Evolutionary conservation across 2,329 filamentous ascomycete genomes (phyloP), one percentile per base, ranked within the genome.

Genomic region (Septoria linicola): DNA sequence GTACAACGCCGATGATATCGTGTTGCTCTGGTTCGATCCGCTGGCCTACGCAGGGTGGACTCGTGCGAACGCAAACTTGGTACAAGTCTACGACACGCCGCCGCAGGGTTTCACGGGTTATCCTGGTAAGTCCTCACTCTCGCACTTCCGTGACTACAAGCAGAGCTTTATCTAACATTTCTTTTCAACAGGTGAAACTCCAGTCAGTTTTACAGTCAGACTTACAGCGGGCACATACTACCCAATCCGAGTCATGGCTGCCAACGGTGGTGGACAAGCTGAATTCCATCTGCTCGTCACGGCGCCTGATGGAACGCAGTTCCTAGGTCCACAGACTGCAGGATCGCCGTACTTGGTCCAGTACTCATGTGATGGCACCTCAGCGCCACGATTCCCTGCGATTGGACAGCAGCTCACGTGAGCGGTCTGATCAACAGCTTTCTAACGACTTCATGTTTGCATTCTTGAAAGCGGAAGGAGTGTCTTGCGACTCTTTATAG

Each of bases 1-100:
- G 7, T 52, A 50, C 2, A 40, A 46, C 8, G 49, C 54, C n/a
- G 63, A 65, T 20, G 62, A 65, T 21, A 57, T 63, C 17, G 53
- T 55, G 1, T 41, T 64, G 2, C 32, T 64, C 14, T 65, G 62
- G 63, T 19, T 65, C 8, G 62, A 61, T 5, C 11, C 51, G 14
- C 55, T 54, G 13, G 62, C 61, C 1, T 53, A 60, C 32, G 50
- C 48, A 1, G 62, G 62, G 6, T 63, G 57, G 54, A 61, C 47
- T 3, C 40, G 55, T 8, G 27, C 53, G 6, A 58, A 58, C 6
- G 47, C 55, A 0, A 41, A 71, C 14, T 19, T 37, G 31, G 31
- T 21, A n/a, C 20, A 20, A 21, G 21, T 27, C 14, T 46, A 46
- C n/a, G 42, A 11, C 3, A 17, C 25, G 4, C 27, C 41, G 8